phyloP scores from a whole-genome alignment of 768 basidiomycete genomes.

The Mycena albidolilacea region DNA sequence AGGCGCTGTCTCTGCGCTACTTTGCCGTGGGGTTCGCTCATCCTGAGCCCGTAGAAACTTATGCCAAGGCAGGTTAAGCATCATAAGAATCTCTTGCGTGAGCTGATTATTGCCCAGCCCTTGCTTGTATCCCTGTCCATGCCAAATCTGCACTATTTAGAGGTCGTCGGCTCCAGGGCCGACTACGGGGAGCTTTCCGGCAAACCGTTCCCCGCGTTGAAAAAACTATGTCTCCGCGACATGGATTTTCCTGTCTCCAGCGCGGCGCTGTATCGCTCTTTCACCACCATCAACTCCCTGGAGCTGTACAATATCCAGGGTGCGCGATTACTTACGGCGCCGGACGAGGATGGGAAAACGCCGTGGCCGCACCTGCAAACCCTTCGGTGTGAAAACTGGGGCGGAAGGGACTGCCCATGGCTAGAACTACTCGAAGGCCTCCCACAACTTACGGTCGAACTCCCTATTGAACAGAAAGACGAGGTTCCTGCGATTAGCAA shows the following conservation, averaged over 20 bases:
- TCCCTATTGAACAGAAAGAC: constrained; percentile 9
- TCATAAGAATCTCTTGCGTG: neutral
- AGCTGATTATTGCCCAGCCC: constrained; percentile 22
- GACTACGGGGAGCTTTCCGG: constrained; percentile 38
- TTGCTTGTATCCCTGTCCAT: constrained; percentile 41
- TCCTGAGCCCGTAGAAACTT: neutral
- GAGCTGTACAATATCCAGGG: constrained; percentile 28
- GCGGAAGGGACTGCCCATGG: constrained; percentile 16
- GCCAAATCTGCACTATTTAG: constrained; percentile 51
- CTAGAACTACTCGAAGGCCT: constrained; percentile 12
- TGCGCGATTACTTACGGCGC: constrained; percentile 1
- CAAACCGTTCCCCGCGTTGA: constrained; percentile 23
- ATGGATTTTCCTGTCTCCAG: constrained; percentile 12
- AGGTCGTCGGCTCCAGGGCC: constrained; percentile 41
- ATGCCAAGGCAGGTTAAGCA: constrained; percentile 3
- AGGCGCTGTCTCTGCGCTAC: constrained; percentile 42
- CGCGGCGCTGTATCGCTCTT: constrained; percentile 28
- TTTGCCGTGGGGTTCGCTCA: constrained; percentile 45
- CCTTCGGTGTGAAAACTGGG: constrained; percentile 10
- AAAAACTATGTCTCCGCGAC: constrained; percentile 32
- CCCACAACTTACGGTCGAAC: constrained; percentile 13
- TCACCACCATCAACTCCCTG: constrained; percentile 32
- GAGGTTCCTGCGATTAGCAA: neutral
- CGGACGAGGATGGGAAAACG: constrained; percentile 7
- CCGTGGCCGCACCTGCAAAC: constrained; percentile 31